These are phyloP conservation scores for Cercospora sp. DNA, from an alignment of 2,329 filamentous ascomycete species.

Conservation along the genomic window DNA sequence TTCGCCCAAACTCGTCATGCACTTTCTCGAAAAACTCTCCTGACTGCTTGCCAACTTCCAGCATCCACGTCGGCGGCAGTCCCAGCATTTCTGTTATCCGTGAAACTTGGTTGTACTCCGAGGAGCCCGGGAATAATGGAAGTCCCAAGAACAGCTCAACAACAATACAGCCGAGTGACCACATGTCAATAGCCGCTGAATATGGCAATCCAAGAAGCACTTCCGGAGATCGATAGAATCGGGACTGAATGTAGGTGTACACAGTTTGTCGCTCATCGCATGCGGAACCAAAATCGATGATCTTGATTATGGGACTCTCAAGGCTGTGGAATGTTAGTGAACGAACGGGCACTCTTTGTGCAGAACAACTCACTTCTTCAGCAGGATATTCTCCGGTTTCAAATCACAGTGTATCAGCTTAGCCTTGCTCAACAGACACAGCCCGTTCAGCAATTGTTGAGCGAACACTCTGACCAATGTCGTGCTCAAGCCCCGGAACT, in stretches of 20 bases:
- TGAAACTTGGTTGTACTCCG: conserved; percentile 97
- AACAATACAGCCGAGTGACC: conserved; percentile 97
- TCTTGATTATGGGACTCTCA: conserved; percentile 98
- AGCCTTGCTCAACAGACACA: conserved; percentile 91
- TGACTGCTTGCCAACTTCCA: conserved; percentile 97
- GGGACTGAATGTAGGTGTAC: conserved; percentile 97
- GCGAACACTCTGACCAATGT: conserved; percentile 96
- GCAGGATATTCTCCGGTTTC: conserved; percentile 94
- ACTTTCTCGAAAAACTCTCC: conserved; percentile 96
- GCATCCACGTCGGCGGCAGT: conserved; percentile 96
- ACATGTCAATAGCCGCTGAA: conserved; percentile 99
- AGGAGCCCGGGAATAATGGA: conserved; percentile 92
- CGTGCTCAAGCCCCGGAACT: conserved; percentile 95
- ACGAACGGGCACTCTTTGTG: too few relatives aligned
- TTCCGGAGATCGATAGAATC: conserved; percentile 96
- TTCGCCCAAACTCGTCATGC: conserved; percentile 86
- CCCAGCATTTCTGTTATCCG: conserved; percentile 98
- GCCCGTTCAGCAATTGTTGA: conserved; percentile 89
- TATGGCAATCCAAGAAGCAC: conserved; percentile 94
- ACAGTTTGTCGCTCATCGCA: conserved; percentile 98
- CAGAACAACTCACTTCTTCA: conserved; percentile 70
- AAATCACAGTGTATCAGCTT: conserved; percentile 96
- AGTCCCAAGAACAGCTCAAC: conserved; percentile 95
- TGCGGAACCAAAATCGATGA: conserved; percentile 98
- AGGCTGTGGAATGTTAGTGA: too few relatives aligned